phyloP scores from a whole-genome alignment of 2,329 filamentous ascomycete species.

The Botrytis deweyae region DNA sequence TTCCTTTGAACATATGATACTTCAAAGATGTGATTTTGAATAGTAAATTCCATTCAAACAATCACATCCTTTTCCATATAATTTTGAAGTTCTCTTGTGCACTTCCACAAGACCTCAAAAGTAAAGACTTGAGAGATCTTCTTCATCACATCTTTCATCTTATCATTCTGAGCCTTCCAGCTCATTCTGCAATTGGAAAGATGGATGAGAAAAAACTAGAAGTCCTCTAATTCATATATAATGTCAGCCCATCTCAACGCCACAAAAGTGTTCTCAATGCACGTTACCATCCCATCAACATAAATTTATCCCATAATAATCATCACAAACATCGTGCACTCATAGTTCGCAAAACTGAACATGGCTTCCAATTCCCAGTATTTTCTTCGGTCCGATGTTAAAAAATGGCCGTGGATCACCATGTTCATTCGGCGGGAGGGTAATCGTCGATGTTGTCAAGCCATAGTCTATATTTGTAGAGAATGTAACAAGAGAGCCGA shows the following conservation, averaged over 20 bases:
- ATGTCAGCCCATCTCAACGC: neutral
- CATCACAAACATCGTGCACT: neutral
- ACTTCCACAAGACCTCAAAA: neutral
- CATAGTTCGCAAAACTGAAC: neutral
- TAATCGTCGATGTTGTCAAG: neutral
- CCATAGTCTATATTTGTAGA: neutral
- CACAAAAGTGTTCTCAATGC: neutral
- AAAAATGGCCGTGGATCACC: neutral
- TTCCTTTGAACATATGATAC: neutral
- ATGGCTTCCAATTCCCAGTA: neutral
- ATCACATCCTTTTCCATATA: neutral
- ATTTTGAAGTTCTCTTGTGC: neutral
- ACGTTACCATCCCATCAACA: neutral
- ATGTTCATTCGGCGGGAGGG: fast-evolving
- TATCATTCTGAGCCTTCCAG: neutral
- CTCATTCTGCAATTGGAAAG: neutral
- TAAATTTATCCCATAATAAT: neutral
- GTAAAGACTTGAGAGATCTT: fast-evolving
- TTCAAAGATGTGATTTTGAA: neutral
- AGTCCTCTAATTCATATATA: neutral
- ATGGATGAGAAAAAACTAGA: neutral
- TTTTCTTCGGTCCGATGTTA: neutral
- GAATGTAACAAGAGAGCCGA: neutral
- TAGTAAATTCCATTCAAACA: neutral
- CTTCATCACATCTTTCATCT: neutral